Evolutionary conservation across 225 moss, liverwort and hornwort genomes (phyloP).

Genomic region (Sphagnum tenellum): DNA sequence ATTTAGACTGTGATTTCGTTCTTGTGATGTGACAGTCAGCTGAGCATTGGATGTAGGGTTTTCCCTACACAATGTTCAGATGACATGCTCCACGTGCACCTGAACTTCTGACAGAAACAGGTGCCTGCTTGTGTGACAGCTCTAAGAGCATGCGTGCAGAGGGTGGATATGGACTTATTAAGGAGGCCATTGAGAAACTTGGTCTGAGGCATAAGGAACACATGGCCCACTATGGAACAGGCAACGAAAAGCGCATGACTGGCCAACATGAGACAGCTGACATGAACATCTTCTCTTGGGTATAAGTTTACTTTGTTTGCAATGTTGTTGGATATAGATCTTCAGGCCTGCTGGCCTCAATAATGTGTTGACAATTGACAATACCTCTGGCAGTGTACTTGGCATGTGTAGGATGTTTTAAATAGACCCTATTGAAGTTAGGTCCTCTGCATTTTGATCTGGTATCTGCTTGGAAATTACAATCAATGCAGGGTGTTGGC

Average conservation of each 20-base stretch:
- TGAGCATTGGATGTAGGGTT: no score
- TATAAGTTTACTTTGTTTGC: neutral
- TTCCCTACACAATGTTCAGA: no score
- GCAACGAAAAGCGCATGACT: conserved; percentile 17
- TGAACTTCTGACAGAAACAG: no score
- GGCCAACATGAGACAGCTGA: conserved; percentile 24
- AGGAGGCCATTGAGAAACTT: conserved; percentile 19
- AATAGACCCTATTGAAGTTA: neutral
- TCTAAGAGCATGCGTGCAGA: conserved; percentile 5
- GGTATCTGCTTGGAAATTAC: no score
- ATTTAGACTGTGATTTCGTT: neutral
- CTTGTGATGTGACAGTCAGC: neutral
- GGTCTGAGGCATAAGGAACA: conserved; percentile 20
- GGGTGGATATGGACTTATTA: conserved; percentile 15
- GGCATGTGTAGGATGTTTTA: neutral
- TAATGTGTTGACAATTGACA: no score
- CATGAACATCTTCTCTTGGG: conserved; percentile 14
- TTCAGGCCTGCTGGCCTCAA: no score
- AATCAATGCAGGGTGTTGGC: no score
- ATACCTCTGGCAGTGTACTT: no score
- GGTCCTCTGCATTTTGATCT: no score
- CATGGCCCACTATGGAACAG: conserved; percentile 16
- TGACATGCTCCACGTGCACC: no score
- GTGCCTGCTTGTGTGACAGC: neutral
- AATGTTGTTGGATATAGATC: no score